phyloP scores from a whole-genome alignment of 1,139 yeast genomes.

The Pichia sp. region DNA sequence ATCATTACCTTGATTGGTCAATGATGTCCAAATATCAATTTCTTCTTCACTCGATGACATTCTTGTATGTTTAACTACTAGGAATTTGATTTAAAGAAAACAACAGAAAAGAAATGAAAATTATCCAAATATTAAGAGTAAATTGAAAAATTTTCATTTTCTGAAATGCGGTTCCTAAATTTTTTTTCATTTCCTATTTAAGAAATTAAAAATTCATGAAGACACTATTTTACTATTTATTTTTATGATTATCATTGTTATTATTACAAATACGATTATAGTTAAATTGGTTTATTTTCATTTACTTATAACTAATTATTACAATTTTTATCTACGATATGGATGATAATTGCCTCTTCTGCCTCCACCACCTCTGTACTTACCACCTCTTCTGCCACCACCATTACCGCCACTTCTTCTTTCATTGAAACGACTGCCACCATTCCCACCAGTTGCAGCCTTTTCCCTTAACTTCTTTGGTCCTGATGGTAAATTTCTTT shows the following conservation, averaged over 20 bases:
- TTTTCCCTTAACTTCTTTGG: constrained; percentile 26
- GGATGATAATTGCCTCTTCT: constrained; percentile 32
- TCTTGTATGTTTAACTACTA: neutral
- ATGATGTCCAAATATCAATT: constrained; percentile 60
- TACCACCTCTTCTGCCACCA: constrained; percentile 27
- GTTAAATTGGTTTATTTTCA: too few species aligned
- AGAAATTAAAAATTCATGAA: too few species aligned
- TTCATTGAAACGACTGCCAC: constrained; percentile 22
- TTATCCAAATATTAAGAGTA: too few species aligned
- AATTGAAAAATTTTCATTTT: too few species aligned
- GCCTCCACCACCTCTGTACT: constrained; percentile 23
- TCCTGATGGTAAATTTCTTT: constrained; percentile 28
- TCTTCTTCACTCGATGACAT: constrained; percentile 44
- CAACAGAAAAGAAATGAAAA: too few species aligned
- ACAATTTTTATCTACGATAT: constrained; percentile 17
- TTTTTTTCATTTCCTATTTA: too few species aligned
- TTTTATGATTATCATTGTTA: too few species aligned
- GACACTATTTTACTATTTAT: too few species aligned
- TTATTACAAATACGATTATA: too few species aligned
- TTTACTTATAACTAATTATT: neutral
- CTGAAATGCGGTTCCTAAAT: too few species aligned
- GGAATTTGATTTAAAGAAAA: too few species aligned
- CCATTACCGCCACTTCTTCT: constrained; percentile 27
- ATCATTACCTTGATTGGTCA: constrained; percentile 31
- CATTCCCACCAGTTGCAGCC: constrained; percentile 14